phyloP scores from a whole-genome alignment of 306 rosid species.

The Acacia melanoxylon region DNA sequence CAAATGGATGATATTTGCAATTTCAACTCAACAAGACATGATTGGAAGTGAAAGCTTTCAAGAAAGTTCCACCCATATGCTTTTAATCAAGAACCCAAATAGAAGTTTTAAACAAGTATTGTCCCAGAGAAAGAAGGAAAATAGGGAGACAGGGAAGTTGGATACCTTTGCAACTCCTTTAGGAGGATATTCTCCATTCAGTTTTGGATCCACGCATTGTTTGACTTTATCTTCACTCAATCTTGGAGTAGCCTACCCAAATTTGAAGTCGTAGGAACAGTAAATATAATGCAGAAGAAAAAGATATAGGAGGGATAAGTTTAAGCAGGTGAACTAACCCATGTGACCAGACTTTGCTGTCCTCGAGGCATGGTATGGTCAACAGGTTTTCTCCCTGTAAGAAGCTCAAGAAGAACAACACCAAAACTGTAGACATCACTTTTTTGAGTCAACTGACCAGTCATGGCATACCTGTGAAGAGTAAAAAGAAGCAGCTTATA shows the following conservation, averaged over 20 bases:
- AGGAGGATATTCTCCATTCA: slow-evolving; percentile 96
- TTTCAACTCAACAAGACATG: neutral
- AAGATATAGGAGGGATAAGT: neutral
- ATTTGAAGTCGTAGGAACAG: neutral
- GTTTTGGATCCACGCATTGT: slow-evolving; percentile 97
- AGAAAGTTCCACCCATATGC: neutral
- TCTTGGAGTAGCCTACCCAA: slow-evolving; percentile 90
- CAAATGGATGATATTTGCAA: neutral
- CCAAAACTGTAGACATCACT: slow-evolving; percentile 81
- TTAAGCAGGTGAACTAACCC: slow-evolving; percentile 65
- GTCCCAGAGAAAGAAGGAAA: neutral
- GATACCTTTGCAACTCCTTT: slow-evolving; percentile 96
- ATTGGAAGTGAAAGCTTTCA: neutral
- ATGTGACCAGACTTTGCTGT: slow-evolving; percentile 84
- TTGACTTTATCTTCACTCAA: slow-evolving; percentile 98
- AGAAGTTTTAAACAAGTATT: neutral
- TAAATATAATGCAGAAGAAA: neutral
- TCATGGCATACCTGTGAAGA: slow-evolving; percentile 70
- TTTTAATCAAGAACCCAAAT: neutral
- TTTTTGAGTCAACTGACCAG: slow-evolving; percentile 75
- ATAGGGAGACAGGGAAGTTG: neutral
- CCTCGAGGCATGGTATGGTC: slow-evolving; percentile 85
- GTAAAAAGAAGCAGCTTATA: neutral
- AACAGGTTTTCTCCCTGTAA: slow-evolving; percentile 74
- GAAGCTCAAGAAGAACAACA: slow-evolving; percentile 76